Percentiles rank a stretch among this genome's conserved stretches.
These are phyloP conservation scores for Coccomyxa sp. DNA, from an alignment of 139 green algal species.

Conservation along the genomic window DNA sequence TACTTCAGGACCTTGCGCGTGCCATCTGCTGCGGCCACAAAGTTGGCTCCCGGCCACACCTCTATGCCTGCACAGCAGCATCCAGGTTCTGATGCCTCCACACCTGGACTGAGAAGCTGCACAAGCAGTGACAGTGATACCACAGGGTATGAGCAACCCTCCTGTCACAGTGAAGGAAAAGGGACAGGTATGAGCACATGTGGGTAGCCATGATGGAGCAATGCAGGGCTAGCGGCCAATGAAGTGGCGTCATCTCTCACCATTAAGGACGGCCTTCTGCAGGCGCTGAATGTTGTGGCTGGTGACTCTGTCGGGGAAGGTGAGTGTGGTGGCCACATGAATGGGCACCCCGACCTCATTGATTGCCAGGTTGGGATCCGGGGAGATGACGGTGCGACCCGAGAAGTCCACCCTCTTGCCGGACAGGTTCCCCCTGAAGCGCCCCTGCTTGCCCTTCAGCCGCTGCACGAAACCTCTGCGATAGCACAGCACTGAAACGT, in stretches of 20 bases:
- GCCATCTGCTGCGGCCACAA: conserved; percentile 69
- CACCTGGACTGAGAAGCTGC: background rate
- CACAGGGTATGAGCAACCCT: background rate
- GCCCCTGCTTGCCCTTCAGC: conserved; percentile 97
- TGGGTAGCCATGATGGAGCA: background rate
- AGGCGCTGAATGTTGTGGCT: conserved; percentile 90
- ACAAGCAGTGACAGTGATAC: background rate
- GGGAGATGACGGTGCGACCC: conserved; percentile 95
- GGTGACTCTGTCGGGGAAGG: conserved; percentile 91
- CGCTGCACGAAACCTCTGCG: conserved; percentile 94
- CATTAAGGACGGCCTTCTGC: conserved; percentile 63
- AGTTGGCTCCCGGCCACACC: conserved; percentile 89
- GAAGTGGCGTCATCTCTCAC: no score
- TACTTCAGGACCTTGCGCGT: conserved; percentile 77
- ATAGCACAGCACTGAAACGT: background rate
- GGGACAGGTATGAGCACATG: background rate
- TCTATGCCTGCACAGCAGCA: conserved; percentile 30
- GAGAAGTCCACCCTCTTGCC: conserved; percentile 98
- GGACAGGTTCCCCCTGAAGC: conserved; percentile 95
- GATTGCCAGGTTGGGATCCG: conserved; percentile 95
- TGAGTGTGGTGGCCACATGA: conserved; percentile 89
- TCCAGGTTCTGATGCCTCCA: background rate
- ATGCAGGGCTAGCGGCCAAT: background rate
- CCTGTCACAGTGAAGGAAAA: background rate
- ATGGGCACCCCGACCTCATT: conserved; percentile 87